Evolutionary conservation across 2,329 filamentous ascomycete genomes (phyloP).

Genomic region (Colletotrichum endophyticum): DNA sequence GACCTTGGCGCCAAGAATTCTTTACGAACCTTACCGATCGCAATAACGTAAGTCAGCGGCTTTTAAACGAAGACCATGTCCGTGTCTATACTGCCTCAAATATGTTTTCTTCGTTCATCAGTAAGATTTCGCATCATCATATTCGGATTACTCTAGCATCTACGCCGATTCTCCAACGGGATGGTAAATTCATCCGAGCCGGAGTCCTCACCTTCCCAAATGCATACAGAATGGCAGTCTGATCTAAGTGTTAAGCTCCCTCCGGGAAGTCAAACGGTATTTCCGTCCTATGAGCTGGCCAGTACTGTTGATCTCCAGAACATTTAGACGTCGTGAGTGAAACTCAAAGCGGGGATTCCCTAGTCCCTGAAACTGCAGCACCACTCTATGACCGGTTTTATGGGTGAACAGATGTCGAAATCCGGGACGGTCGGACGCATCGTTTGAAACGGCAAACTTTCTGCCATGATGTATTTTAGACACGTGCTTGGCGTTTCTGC

Average conservation of each 20-base stretch:
- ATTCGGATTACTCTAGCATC: not conserved
- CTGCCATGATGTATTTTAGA: not conserved
- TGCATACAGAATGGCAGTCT: not conserved
- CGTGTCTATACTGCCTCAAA: not conserved
- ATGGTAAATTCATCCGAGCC: not conserved
- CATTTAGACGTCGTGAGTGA: not conserved
- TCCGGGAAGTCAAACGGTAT: not conserved
- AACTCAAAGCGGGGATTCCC: not conserved
- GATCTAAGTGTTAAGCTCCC: not conserved
- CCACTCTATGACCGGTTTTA: not conserved
- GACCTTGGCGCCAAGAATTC: not conserved
- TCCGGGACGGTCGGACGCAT: conserved; percentile 2
- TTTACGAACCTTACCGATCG: not conserved
- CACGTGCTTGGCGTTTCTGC: not conserved
- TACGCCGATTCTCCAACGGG: not conserved
- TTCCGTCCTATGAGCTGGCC: not conserved
- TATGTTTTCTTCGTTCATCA: fast-evolving
- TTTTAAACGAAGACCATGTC: not conserved
- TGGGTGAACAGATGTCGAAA: not conserved
- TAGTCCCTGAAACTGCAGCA: not conserved
- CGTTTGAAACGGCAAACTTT: conserved; percentile 11
- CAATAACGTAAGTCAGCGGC: not conserved
- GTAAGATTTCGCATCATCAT: not conserved
- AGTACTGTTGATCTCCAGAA: not conserved
- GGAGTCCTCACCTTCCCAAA: not conserved